A percentile compares a stretch with the other conserved stretches of the same genome.
These are phyloP conservation scores for Amauroascus verrucosus DNA, from an alignment of 2,329 filamentous ascomycete species.

Conservation along the genomic window DNA sequence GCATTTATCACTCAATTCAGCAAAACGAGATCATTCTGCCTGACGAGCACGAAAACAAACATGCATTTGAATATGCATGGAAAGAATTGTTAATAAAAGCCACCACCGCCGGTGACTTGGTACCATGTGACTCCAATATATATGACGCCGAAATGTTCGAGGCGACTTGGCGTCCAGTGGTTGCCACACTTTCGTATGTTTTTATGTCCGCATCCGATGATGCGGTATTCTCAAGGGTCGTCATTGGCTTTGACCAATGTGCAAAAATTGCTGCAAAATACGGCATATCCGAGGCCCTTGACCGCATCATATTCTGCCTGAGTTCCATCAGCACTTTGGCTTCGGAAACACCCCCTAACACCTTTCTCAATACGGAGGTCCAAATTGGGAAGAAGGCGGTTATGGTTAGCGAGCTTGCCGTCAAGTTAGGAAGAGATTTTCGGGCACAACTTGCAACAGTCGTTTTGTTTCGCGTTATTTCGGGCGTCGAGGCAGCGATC, in stretches of 20 bases:
- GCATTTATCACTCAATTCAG: conserved; percentile 85
- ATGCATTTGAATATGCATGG: conserved; percentile 96
- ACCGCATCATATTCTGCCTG: conserved; percentile 84
- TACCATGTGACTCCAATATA: conserved; percentile 79
- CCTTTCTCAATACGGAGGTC: conserved; percentile 85
- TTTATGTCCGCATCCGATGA: conserved; percentile 99
- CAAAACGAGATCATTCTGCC: conserved; percentile 91
- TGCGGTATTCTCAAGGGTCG: conserved; percentile 83
- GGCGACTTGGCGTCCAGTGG: conserved; percentile 87
- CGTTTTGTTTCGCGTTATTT: conserved; percentile 87
- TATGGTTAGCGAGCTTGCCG: conserved; percentile 97
- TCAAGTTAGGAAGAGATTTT: conserved; percentile 88
- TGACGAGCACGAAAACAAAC: conserved; percentile 92
- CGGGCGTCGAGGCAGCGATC: conserved; percentile 70
- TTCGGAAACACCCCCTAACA: conserved; percentile 65
- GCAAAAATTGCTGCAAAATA: conserved; percentile 84
- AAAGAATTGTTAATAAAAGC: conserved; percentile 85
- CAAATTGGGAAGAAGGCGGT: conserved; percentile 84
- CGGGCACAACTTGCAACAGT: conserved; percentile 87
- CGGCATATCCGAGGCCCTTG: conserved; percentile 70
- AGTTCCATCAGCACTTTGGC: conserved; percentile 84
- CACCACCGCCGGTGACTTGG: conserved; percentile 59
- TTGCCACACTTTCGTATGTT: conserved; percentile 91
- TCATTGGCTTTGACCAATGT: conserved; percentile 92
- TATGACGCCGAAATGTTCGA: conserved; percentile 98